Conservation (phyloP, 2,329 filamentous ascomycete species). For the Dothideomycetes sp. region DNA sequence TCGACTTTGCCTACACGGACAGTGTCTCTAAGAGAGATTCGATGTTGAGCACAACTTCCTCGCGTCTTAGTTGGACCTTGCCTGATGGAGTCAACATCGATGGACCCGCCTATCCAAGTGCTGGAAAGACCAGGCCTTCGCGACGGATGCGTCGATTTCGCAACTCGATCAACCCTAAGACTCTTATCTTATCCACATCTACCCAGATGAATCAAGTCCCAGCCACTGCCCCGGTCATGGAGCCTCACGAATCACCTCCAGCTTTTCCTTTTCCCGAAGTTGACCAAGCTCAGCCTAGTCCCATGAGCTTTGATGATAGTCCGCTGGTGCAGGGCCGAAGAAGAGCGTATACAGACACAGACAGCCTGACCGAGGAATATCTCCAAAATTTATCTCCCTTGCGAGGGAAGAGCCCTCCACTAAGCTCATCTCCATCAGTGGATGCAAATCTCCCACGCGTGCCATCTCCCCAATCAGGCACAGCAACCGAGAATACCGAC, state of each 20-base stretch:
- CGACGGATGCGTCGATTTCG: slow-evolving; percentile 25
- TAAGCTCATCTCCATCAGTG: background rate
- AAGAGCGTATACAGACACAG: slow-evolving; percentile 13
- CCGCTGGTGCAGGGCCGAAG: slow-evolving; percentile 7
- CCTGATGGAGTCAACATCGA: background rate
- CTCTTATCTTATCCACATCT: slow-evolving; percentile 22
- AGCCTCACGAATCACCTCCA: slow-evolving; percentile 13
- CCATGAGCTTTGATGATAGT: slow-evolving; percentile 6
- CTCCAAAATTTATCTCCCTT: background rate
- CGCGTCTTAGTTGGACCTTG: slow-evolving; percentile 6
- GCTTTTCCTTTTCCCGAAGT: slow-evolving; percentile 11
- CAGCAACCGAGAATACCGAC: background rate
- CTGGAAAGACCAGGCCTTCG: slow-evolving; percentile 4
- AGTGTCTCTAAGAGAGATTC: slow-evolving; percentile 8
- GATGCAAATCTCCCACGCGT: slow-evolving; percentile 1
- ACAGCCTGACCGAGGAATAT: background rate
- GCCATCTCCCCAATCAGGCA: background rate
- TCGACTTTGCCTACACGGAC: background rate
- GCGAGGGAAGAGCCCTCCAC: background rate
- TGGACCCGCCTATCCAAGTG: background rate
- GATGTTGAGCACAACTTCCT: slow-evolving; percentile 2
- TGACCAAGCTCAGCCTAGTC: background rate
- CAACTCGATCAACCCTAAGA: slow-evolving; percentile 20
- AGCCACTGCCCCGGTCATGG: slow-evolving; percentile 17
- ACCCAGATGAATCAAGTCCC: slow-evolving; percentile 16